Conservation (phyloP, 2,329 filamentous ascomycete species). For the Ascosphaera aggregata region DNA sequence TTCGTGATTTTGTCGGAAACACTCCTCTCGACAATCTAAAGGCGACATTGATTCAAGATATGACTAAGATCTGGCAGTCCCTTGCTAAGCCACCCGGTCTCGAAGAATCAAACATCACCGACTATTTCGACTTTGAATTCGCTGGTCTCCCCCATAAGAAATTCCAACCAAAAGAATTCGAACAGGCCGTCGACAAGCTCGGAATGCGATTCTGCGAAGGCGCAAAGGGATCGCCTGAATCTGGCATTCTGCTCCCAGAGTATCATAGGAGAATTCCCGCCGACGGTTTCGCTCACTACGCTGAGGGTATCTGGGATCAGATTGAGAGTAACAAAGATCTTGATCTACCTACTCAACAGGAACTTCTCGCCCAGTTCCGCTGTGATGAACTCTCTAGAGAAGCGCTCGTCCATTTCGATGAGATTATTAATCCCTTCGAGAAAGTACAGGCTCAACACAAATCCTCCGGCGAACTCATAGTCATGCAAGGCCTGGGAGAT, state of each 20-base stretch:
- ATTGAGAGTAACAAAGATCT: slow-evolving; percentile 98
- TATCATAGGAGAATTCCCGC: slow-evolving; percentile 93
- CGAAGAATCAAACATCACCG: slow-evolving; percentile 72
- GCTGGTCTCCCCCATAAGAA: slow-evolving; percentile 92
- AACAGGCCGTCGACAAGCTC: slow-evolving; percentile 54
- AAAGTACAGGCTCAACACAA: slow-evolving; percentile 57
- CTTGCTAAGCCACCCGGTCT: slow-evolving; percentile 79
- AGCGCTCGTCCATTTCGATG: slow-evolving; percentile 64
- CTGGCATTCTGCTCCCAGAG: slow-evolving; percentile 71
- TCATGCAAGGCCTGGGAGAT: slow-evolving; percentile 51
- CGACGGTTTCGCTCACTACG: slow-evolving; percentile 88
- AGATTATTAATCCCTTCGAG: slow-evolving; percentile 60
- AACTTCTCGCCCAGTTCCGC: slow-evolving; percentile 85
- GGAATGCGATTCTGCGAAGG: slow-evolving; percentile 64
- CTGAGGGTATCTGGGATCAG: slow-evolving; percentile 89
- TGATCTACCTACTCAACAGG: slow-evolving; percentile 89
- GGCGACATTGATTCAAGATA: slow-evolving; percentile 71
- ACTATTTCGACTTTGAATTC: slow-evolving; percentile 98
- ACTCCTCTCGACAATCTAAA: slow-evolving; percentile 80
- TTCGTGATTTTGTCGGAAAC: slow-evolving; percentile 83
- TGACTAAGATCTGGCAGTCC: slow-evolving; percentile 77
- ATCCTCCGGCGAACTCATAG: slow-evolving; percentile 45
- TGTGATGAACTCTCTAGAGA: slow-evolving; percentile 93
- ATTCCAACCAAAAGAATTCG: slow-evolving; percentile 78
- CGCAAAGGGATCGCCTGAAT: slow-evolving; percentile 48